phyloP scores from a whole-genome alignment of 2,329 filamentous ascomycete genomes.

The Aureobasidium lini region DNA sequence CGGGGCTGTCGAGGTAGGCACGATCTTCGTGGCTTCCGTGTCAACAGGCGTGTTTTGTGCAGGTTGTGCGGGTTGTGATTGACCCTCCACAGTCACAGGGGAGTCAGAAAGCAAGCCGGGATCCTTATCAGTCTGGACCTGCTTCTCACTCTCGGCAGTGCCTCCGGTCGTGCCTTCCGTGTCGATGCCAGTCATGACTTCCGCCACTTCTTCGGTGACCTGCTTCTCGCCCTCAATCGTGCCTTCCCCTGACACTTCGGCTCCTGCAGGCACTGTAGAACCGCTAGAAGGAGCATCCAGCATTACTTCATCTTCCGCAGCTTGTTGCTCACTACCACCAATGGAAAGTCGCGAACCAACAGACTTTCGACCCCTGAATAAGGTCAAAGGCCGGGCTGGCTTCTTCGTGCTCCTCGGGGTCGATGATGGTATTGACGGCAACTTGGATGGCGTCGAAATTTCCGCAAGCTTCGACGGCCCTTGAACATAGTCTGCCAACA shows the following conservation, averaged over 20 bases:
- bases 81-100: background rate
- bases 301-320: background rate
- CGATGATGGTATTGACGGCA: background rate
- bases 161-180: too few species aligned
- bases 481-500: slow-evolving; percentile 8
- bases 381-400: background rate
- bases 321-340: background rate
- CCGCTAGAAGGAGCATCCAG: background rate
- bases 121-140: background rate
- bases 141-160: background rate
- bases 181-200: too few species aligned
- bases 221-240: background rate
- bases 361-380: slow-evolving; percentile 3
- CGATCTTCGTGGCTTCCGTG: background rate
- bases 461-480: background rate
- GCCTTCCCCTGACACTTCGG: background rate
- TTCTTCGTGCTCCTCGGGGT: background rate
- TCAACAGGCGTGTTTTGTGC: too few species aligned
- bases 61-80: background rate
- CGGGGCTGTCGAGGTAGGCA: background rate
- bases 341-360: background rate
- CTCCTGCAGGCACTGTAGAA: background rate
- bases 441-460: background rate
- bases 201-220: too few species aligned
- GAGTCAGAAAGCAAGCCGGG: background rate